phyloP scores from a whole-genome alignment of 2,329 filamentous ascomycete species.

The Aspergillus uvarum region DNA sequence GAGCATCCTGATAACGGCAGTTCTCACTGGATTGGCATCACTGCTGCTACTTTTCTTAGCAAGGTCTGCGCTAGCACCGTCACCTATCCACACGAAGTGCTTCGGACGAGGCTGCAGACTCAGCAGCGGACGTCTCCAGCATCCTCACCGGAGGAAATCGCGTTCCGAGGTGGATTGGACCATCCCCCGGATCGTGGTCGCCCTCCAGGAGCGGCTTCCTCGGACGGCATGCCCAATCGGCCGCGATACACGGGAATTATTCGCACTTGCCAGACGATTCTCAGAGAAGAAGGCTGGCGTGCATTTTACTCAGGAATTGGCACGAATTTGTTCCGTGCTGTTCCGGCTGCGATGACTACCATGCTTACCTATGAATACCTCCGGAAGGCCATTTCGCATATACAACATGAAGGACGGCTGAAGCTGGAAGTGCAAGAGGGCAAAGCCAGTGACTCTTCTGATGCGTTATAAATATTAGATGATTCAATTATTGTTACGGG shows the following conservation, averaged over 20 bases:
- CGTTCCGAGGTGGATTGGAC: constrained; percentile 45
- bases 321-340: constrained; percentile 93
- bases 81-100: constrained; percentile 96
- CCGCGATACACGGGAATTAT: constrained; percentile 72
- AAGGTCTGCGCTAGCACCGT: constrained; percentile 93
- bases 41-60: constrained; percentile 85
- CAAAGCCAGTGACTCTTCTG: constrained; percentile 13
- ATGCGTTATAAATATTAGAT: constrained; percentile 21
- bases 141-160: constrained; percentile 52
- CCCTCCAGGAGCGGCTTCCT: constrained; percentile 47
- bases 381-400: constrained; percentile 52
- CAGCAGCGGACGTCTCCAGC: constrained; percentile 67
- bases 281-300: constrained; percentile 89
- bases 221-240: constrained; percentile 58
- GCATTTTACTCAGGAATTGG: constrained; percentile 97
- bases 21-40: constrained; percentile 77
- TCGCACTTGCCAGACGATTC: constrained; percentile 78
- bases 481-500: not conserved
- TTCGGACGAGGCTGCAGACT: constrained; percentile 89
- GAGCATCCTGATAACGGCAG: constrained; percentile 60
- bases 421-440: constrained; percentile 27
- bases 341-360: constrained; percentile 93
- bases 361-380: constrained; percentile 94
- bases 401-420: constrained; percentile 54
- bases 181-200: constrained; percentile 47